Percentiles rank a stretch among this genome's conserved stretches.
Evolutionary conservation across 169 alveolate species (phyloP).

Genomic region (Eimeria praecox): DNA sequence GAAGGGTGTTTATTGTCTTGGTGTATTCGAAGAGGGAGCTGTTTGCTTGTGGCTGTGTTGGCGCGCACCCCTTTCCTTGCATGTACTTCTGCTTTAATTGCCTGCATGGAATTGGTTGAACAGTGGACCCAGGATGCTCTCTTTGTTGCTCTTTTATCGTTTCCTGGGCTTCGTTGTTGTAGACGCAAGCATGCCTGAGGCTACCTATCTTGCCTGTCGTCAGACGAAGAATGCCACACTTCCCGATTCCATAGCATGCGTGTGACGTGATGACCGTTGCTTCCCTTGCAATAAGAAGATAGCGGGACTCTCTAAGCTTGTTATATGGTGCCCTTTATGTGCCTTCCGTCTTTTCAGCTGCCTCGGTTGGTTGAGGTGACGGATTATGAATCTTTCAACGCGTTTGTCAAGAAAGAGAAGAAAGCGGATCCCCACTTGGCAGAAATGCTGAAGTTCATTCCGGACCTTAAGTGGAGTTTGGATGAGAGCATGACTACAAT

Average conservation of each 20-base stretch:
- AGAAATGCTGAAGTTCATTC: conserved; percentile 72
- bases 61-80: neutral
- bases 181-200: neutral
- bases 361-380: conserved; percentile 68
- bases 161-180: neutral
- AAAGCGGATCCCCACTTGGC: conserved; percentile 66
- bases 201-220: neutral
- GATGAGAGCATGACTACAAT: conserved; percentile 54
- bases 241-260: neutral
- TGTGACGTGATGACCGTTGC: neutral
- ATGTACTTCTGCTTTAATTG: neutral
- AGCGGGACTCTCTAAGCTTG: neutral
- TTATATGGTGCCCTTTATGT: neutral
- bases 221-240: neutral
- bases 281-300: neutral
- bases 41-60: neutral
- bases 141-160: neutral
- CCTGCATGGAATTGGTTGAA: too few species aligned
- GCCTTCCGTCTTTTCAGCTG: neutral
- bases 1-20: neutral
- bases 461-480: conserved; percentile 72
- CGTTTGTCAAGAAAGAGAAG: conserved; percentile 50
- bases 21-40: neutral
- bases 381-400: conserved; percentile 65
- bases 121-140: neutral